Conservation (phyloP, 2,329 filamentous ascomycete species). For the Trichophyton schoenleinii region DNA sequence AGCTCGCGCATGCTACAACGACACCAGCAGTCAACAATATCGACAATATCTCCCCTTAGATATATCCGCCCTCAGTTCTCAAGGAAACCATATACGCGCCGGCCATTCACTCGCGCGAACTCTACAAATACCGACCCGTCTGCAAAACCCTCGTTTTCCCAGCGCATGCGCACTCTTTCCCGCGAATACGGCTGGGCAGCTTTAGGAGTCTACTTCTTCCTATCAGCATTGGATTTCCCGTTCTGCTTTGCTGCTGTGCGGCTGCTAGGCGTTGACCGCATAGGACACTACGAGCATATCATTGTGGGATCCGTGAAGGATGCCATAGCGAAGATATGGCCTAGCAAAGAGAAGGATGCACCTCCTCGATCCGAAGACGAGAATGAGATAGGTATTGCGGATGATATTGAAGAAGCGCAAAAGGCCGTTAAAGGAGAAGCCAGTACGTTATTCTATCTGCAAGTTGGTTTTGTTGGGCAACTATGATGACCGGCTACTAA, state of each 20-base stretch:
- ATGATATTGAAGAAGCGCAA: constrained; percentile 1
- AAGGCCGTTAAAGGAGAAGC: not conserved
- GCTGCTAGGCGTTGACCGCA: constrained; percentile 68
- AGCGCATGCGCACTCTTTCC: constrained; percentile 67
- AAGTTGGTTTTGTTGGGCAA: constrained; percentile 3
- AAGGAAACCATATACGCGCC: not conserved
- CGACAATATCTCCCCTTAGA: not conserved
- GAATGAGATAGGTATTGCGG: not conserved
- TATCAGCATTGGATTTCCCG: constrained; percentile 83
- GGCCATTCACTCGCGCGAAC: constrained; percentile 17
- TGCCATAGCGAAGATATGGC: constrained; percentile 11
- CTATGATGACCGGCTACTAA: not conserved
- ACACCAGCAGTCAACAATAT: not conserved
- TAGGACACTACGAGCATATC: constrained; percentile 48
- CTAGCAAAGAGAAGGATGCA: not conserved
- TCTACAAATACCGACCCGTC: constrained; percentile 16
- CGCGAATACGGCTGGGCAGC: constrained; percentile 92
- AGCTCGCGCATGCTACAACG: not conserved
- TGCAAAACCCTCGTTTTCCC: constrained; percentile 43
- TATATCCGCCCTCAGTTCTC: constrained; percentile 5
- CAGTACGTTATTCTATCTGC: not conserved
- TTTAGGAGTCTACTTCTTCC: constrained; percentile 72
- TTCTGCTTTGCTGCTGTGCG: constrained; percentile 87
- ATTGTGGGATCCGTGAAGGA: constrained; percentile 29
- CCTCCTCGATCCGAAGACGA: not conserved